These are phyloP conservation scores for Linnemannia hyalina DNA, from an alignment of 192 early-diverging fungal species.

Conservation along the genomic window DNA sequence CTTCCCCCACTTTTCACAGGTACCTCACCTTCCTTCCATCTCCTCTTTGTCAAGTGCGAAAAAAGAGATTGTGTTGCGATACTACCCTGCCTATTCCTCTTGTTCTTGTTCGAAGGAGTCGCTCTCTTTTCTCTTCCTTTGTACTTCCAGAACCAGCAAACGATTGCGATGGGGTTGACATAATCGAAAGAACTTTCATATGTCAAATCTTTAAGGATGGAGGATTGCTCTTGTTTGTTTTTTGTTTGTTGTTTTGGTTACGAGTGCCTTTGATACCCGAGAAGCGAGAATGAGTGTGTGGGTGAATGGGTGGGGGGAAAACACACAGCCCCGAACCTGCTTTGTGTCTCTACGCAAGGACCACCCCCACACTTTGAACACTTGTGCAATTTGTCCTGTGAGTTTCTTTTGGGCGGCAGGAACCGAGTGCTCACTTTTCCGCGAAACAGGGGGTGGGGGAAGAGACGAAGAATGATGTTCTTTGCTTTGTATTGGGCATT, in stretches of 20 bases:
- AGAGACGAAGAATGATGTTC: neutral
- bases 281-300: neutral
- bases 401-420: neutral
- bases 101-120: too few relatives aligned
- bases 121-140: neutral
- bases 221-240: neutral
- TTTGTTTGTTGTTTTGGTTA: neutral
- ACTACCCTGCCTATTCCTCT: neutral
- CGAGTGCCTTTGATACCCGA: neutral
- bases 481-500: neutral
- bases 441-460: neutral
- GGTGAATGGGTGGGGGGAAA: neutral
- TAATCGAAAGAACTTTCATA: constrained; percentile 4
- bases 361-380: neutral
- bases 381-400: neutral
- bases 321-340: neutral
- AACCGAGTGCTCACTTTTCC: neutral
- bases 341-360: neutral
- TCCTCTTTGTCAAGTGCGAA: neutral
- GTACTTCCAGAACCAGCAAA: neutral
- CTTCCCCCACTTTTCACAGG: too few relatives aligned
- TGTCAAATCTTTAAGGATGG: neutral
- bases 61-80: neutral
- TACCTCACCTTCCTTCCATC: too few relatives aligned
- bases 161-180: neutral